These are phyloP conservation scores for Bruguiera sexangula DNA, from an alignment of 345 rosid genomes.

Conservation along the genomic window DNA sequence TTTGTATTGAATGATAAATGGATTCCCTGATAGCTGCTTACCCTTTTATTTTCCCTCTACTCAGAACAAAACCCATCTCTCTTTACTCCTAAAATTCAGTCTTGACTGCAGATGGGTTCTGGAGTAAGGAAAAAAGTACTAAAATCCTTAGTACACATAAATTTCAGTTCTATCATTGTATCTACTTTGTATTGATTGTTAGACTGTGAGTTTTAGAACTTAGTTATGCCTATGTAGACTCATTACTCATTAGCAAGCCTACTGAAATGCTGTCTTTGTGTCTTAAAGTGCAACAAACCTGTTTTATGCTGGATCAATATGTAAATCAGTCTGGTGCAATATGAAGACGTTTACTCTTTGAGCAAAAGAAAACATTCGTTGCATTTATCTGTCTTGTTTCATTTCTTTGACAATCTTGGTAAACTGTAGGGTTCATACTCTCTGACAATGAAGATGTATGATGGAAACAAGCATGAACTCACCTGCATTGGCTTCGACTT, in stretches of 20 bases:
- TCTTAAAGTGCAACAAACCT: too few species aligned
- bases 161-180: too few species aligned
- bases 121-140: too few species aligned
- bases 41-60: background rate
- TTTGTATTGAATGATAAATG: background rate
- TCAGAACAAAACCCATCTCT: too few species aligned
- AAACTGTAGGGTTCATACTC: constrained; percentile 73
- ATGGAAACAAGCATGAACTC: constrained; percentile 42
- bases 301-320: background rate
- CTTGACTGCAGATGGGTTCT: background rate
- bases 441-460: constrained; percentile 82
- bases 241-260: too few species aligned
- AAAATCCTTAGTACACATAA: too few species aligned
- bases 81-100: background rate
- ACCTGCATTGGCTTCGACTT: constrained; percentile 83
- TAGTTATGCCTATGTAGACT: too few species aligned
- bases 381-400: background rate
- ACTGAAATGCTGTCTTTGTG: too few species aligned
- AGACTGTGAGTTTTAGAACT: too few species aligned
- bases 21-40: background rate
- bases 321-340: background rate
- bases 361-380: background rate
- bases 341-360: background rate
- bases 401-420: background rate
- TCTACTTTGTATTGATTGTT: too few species aligned